Percentiles rank a stretch among this genome's conserved stretches.
These are phyloP conservation scores for Zasmidium cellare DNA, from an alignment of 2,329 filamentous ascomycete species.

Conservation along the genomic window DNA sequence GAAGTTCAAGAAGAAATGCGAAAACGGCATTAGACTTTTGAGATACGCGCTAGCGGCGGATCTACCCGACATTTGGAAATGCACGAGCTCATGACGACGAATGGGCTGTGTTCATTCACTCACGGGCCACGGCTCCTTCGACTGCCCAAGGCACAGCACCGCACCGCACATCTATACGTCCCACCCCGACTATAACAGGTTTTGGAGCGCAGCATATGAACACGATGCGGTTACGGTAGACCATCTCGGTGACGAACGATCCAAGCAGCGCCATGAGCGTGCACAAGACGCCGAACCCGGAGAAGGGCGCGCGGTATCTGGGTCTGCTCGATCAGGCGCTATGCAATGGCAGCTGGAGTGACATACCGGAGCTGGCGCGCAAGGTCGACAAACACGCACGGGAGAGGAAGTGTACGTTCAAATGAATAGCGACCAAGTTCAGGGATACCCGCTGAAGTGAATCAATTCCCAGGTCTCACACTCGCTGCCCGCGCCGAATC, in stretches of 20 bases:
- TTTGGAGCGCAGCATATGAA: too few species aligned
- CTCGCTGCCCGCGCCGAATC: conserved; percentile 49
- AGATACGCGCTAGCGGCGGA: not conserved
- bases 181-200: too few species aligned
- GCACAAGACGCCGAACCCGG: conserved; percentile 25
- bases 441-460: conserved; percentile 4
- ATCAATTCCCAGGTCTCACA: conserved; percentile 41
- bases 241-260: not conserved
- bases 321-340: conserved; percentile 80
- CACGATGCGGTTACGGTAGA: conserved; percentile 21
- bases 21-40: not conserved
- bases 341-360: conserved; percentile 83
- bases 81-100: not conserved
- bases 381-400: conserved; percentile 95
- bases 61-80: not conserved
- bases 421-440: conserved; percentile 12
- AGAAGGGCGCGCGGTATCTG: conserved; percentile 80
- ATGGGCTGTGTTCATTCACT: not conserved
- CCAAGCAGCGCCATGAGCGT: conserved; percentile 27
- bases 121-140: not conserved
- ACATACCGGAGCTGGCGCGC: conserved; percentile 82
- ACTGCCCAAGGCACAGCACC: not conserved
- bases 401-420: conserved; percentile 71
- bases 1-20: not conserved
- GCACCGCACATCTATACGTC: not conserved